Base-by-base conservation (phyloP, 306 rosid genomes). In the Casuarina equisetifolia region DNA sequence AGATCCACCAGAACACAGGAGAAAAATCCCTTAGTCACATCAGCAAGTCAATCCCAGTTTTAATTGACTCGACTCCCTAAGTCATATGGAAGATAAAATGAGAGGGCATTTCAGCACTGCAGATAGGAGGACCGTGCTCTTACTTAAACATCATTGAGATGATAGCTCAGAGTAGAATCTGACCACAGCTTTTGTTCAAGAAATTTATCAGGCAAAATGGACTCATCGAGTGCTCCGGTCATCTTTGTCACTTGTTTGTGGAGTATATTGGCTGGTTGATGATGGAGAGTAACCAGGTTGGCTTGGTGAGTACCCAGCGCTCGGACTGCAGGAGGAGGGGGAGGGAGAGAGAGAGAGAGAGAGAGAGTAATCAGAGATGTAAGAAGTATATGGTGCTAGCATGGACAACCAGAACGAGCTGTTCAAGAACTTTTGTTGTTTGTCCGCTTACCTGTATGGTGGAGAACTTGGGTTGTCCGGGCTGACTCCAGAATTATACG, bases 241-340 rank as follows among this genome's bases (percentile, higher is more conserved):
- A 84, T 92, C 94, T 79, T 90, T 88, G 76, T 87, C 91, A 67
- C 82, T 87, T 3, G 93, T 92, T 85, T 90, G 97, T 3, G 98
- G 93, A 48, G 98, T 92, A 92, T 92, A 94, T 79, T 92, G 96
- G 87, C 99, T 91, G 53, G 97, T 89, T 38, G 98, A 96, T 11
- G 99, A 88, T 6, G 99, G 99, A 1, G 98, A 96, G 86, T 96
- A 96, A 55, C 99, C 97, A 64, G 99, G 99, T 85, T 93, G 97
- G 78, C 97, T 92, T 17, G 99, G 99, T 8, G 99, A 95, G 84
- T 95, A 95, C 52, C 99, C 99, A 19, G 97, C 93, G 83, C 98
- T 96, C 40, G 97, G 98, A 83, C 99, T 96, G 89, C 76, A 84
- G 12, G 45, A 32, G 52, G 42, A 0, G 69, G 44, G 49, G 32